A percentile compares a stretch with the other conserved stretches of the same genome.
Evolutionary conservation across 2,329 filamentous ascomycete species (phyloP).

Genomic region (Thielaviopsis ethacetica): DNA sequence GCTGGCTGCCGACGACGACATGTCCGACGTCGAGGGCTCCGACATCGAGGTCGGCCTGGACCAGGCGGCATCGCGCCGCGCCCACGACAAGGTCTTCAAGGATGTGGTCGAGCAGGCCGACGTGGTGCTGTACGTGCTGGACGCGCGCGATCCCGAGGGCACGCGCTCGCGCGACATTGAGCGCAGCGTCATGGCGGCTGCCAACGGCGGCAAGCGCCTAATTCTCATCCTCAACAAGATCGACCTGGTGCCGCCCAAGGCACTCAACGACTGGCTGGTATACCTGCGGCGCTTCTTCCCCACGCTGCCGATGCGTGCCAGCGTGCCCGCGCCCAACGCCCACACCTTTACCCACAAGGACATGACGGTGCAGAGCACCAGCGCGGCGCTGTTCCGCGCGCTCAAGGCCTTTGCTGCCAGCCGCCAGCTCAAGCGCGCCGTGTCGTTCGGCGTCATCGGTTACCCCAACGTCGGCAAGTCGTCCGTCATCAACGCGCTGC

Average conservation of each 20-base stretch:
- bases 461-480: conserved; percentile 96
- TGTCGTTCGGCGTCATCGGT: conserved; percentile 84
- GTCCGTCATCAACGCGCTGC: conserved; percentile 86
- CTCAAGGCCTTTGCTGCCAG: conserved; percentile 76
- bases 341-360: conserved; percentile 87
- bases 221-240: conserved; percentile 94
- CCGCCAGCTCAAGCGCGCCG: conserved; percentile 72
- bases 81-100: conserved; percentile 94
- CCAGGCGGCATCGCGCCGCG: conserved; percentile 54
- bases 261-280: conserved; percentile 69
- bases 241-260: conserved; percentile 67
- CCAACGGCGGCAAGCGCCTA: conserved; percentile 66
- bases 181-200: conserved; percentile 78
- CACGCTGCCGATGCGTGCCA: conserved; percentile 75
- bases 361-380: conserved; percentile 72
- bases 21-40: conserved; percentile 38
- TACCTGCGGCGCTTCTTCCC: conserved; percentile 83
- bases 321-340: conserved; percentile 66
- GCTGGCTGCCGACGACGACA: conserved; percentile 40
- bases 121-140: conserved; percentile 82
- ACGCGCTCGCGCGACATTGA: conserved; percentile 84
- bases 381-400: conserved; percentile 69
- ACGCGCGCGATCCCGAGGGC: conserved; percentile 79
- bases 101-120: conserved; percentile 78
- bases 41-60: conserved; percentile 33